A percentile compares a stretch with the other conserved stretches of the same genome.
Conservation (phyloP, 495 filamentous ascomycete genomes). For the Extremus antarcticus region DNA sequence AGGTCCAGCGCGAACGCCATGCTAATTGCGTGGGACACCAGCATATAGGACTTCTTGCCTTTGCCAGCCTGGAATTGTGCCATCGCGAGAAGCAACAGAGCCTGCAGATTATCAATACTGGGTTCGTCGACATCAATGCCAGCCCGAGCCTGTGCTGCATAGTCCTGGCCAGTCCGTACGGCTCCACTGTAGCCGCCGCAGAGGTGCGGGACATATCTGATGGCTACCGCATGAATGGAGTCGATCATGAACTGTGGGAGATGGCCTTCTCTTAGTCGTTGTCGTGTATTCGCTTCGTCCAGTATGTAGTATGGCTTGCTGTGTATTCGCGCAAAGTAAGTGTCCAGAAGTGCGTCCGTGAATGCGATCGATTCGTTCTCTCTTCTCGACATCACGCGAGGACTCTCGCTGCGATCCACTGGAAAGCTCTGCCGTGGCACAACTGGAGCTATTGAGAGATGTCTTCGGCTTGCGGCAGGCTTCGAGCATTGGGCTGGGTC, state of each 20-base stretch:
- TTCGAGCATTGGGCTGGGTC: no score
- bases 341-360: constrained; percentile 55
- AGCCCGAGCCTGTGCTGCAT: constrained; percentile 51
- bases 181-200: constrained; percentile 47
- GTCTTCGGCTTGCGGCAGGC: no score
- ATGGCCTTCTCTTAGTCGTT: constrained; percentile 54
- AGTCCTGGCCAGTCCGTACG: constrained; percentile 49
- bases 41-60: constrained; percentile 78
- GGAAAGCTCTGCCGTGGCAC: background rate
- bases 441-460: no score
- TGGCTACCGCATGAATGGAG: constrained; percentile 63
- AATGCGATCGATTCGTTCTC: constrained; percentile 15
- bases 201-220: constrained; percentile 53
- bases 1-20: constrained; percentile 72
- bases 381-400: background rate
- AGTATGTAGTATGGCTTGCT: constrained; percentile 69
- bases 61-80: constrained; percentile 66
- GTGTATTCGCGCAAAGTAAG: constrained; percentile 65
- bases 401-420: background rate
- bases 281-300: constrained; percentile 58
- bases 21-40: constrained; percentile 62
- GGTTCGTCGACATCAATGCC: constrained; percentile 71
- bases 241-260: constrained; percentile 52
- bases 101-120: constrained; percentile 62
- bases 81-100: constrained; percentile 63